phyloP scores from a whole-genome alignment of 108 stramenopile genomes.

The Schizochytrium sp. region DNA sequence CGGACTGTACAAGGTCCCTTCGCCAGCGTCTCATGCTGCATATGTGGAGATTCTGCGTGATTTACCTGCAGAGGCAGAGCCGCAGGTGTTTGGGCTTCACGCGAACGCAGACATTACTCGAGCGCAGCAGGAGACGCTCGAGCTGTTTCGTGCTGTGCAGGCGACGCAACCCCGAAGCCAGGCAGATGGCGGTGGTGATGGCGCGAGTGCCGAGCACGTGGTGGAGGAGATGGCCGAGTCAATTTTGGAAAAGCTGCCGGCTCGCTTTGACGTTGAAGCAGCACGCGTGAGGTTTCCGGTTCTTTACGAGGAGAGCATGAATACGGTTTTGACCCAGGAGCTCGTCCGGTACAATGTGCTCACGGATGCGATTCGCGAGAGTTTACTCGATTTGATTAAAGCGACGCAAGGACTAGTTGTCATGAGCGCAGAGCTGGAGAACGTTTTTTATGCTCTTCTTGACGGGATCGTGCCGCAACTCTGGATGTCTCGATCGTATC shows the following conservation, averaged over 20 bases:
- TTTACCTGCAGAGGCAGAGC: slow-evolving; percentile 51
- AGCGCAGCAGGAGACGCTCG: slow-evolving; percentile 48
- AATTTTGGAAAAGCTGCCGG: slow-evolving; percentile 35
- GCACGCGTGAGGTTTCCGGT: slow-evolving; percentile 52
- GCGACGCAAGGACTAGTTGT: slow-evolving; percentile 59
- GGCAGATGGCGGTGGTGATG: slow-evolving; percentile 27
- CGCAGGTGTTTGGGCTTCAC: slow-evolving; percentile 63
- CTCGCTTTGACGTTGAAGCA: slow-evolving; percentile 45
- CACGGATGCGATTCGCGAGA: slow-evolving; percentile 18
- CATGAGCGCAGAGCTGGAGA: slow-evolving; percentile 55
- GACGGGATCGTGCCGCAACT: slow-evolving; percentile 40
- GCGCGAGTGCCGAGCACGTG: slow-evolving; percentile 36
- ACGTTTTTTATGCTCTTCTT: slow-evolving; percentile 50
- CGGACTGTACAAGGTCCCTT: slow-evolving; percentile 48
- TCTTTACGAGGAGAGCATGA: slow-evolving; percentile 57
- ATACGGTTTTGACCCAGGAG: slow-evolving; percentile 61
- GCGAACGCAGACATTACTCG: slow-evolving; percentile 59
- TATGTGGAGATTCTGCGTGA: slow-evolving; percentile 38
- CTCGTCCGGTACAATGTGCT: slow-evolving; percentile 52
- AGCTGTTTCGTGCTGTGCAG: slow-evolving; percentile 42
- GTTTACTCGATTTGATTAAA: slow-evolving; percentile 39
- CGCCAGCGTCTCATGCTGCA: slow-evolving; percentile 16
- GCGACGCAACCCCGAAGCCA: slow-evolving; percentile 44
- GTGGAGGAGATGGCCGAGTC: slow-evolving; percentile 46
- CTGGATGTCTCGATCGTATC: slow-evolving; percentile 45